Evolutionary conservation across 1,139 yeast genomes (phyloP).

Genomic region (Entelexis sorbosivorans): DNA sequence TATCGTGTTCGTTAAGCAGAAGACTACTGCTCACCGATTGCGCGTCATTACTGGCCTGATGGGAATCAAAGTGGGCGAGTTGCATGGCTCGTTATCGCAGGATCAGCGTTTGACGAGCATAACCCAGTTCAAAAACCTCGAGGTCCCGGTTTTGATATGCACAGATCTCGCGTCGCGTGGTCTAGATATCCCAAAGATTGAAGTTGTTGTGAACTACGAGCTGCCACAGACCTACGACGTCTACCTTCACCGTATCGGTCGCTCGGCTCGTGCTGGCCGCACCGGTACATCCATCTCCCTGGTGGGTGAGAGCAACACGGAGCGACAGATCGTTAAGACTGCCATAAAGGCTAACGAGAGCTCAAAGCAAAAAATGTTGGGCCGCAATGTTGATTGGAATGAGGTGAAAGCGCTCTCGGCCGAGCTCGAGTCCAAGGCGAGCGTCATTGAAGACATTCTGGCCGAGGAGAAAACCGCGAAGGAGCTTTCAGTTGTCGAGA

Average conservation of each 20-base stretch:
- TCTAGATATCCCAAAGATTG: constrained; percentile 95
- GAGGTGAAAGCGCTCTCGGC: constrained; percentile 60
- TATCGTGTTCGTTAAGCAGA: constrained; percentile 83
- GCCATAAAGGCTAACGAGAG: constrained; percentile 43
- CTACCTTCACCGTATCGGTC: constrained; percentile 93
- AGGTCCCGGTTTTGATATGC: constrained; percentile 81
- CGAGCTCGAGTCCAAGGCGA: constrained; percentile 48
- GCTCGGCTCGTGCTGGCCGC: constrained; percentile 99
- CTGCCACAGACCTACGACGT: constrained; percentile 90
- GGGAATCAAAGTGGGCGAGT: constrained; percentile 81
- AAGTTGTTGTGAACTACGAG: constrained; percentile 83
- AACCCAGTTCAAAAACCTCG: constrained; percentile 65
- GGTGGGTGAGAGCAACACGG: constrained; percentile 81
- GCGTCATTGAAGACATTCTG: constrained; percentile 59
- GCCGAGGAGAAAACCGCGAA: constrained; percentile 84
- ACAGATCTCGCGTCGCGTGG: constrained; percentile 99
- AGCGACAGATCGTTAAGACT: constrained; percentile 76
- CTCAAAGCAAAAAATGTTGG: constrained; percentile 50
- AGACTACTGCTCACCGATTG: constrained; percentile 78
- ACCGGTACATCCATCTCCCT: constrained; percentile 86
- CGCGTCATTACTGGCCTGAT: constrained; percentile 75
- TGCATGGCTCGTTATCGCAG: constrained; percentile 89
- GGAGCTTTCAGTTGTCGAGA: constrained; percentile 76
- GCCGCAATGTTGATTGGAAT: constrained; percentile 79
- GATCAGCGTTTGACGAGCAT: constrained; percentile 87